Evolutionary conservation across 148 eudicot genomes (phyloP).

Genomic region (Silene uniflora): DNA sequence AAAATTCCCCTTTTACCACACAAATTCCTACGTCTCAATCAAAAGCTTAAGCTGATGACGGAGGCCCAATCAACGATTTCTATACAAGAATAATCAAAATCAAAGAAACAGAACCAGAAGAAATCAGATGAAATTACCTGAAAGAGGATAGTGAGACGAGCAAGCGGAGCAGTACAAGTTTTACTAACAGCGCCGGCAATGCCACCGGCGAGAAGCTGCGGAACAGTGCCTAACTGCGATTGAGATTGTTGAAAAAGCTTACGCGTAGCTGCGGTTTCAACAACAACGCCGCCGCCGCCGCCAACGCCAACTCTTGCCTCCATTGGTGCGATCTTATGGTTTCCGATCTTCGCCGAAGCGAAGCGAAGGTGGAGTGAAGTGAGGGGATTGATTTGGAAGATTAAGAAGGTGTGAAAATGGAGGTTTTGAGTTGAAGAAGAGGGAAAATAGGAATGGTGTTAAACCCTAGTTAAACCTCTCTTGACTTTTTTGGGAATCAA

Average conservation of each 20-base stretch:
- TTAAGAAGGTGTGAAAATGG: too few relatives aligned
- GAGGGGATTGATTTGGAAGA: too few relatives aligned
- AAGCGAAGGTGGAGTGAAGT: neutral
- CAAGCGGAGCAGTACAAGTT: conserved; percentile 84
- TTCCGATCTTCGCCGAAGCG: neutral
- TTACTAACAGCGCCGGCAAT: conserved; percentile 79
- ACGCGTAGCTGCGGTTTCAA: conserved; percentile 39
- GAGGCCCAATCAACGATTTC: too few relatives aligned
- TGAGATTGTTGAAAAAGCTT: conserved; percentile 43
- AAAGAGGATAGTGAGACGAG: conserved; percentile 83
- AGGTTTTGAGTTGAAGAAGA: too few relatives aligned
- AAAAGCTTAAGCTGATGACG: too few relatives aligned
- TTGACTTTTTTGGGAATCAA: neutral
- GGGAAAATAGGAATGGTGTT: too few relatives aligned
- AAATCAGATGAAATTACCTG: conserved; percentile 41
- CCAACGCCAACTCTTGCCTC: conserved; percentile 30
- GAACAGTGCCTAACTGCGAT: conserved; percentile 50
- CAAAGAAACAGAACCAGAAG: neutral
- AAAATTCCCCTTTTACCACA: too few relatives aligned
- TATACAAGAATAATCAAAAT: too few relatives aligned
- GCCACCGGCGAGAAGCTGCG: conserved; percentile 80
- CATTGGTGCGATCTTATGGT: conserved; percentile 9
- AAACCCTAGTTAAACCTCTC: neutral
- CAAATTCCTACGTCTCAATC: too few relatives aligned
- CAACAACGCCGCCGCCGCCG: conserved; percentile 37